Conservation (phyloP, 495 filamentous ascomycete species). For the Penicillium crystallinum region DNA sequence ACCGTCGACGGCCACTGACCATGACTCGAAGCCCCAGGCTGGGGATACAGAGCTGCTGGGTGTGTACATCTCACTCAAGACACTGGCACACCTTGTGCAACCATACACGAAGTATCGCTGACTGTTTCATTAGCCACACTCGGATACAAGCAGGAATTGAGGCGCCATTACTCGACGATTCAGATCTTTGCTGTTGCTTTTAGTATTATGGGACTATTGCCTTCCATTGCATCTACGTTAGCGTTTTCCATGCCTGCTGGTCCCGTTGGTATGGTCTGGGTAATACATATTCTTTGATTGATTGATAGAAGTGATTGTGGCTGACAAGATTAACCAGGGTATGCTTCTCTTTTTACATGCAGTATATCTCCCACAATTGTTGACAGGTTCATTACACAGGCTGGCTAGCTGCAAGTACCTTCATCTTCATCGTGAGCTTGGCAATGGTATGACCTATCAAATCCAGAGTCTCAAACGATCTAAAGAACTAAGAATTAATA, state of each 20-base stretch:
- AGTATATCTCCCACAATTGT: neutral
- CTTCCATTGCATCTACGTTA: constrained; percentile 62
- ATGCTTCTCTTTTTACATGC: constrained; percentile 3
- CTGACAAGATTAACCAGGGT: constrained; percentile 21
- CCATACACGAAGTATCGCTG: neutral
- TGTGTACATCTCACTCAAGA: constrained; percentile 4
- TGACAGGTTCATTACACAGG: constrained; percentile 30
- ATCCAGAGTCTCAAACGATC: neutral
- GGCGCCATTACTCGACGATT: constrained; percentile 59
- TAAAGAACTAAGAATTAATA: neutral
- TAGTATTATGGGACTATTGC: constrained; percentile 68
- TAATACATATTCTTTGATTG: constrained; percentile 9
- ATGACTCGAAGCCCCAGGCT: constrained; percentile 8
- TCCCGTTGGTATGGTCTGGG: constrained; percentile 67
- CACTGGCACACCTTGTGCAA: neutral
- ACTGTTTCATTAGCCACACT: constrained; percentile 27
- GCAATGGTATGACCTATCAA: constrained; percentile 47
- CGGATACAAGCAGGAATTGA: constrained; percentile 67
- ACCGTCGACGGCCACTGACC: constrained; percentile 1
- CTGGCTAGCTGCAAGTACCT: constrained; percentile 57
- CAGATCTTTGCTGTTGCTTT: constrained; percentile 70
- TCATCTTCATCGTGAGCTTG: constrained; percentile 62
- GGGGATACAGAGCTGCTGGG: constrained; percentile 33
- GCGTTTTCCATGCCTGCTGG: constrained; percentile 63
- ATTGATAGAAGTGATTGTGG: constrained; percentile 1